These are phyloP conservation scores for Linanthus parryae DNA, from an alignment of 148 eudicot genomes.

Conservation along the genomic window DNA sequence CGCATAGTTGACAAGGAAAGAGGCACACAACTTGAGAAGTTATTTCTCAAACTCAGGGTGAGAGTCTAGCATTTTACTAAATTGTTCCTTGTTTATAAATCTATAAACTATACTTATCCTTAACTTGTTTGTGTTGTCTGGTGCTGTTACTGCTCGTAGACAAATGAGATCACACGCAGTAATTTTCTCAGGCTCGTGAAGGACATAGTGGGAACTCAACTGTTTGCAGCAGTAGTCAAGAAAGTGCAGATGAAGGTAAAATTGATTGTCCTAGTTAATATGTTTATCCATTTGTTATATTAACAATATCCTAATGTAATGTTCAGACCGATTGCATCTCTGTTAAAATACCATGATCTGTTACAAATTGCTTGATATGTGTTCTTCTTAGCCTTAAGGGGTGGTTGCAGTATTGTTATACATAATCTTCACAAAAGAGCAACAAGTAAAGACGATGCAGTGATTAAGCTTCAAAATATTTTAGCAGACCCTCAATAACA, in stretches of 20 bases:
- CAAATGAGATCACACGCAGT: background rate
- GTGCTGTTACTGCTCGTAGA: background rate
- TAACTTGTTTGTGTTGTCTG: background rate
- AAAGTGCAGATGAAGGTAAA: background rate
- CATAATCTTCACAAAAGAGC: too few relatives aligned
- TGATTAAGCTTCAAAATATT: too few relatives aligned
- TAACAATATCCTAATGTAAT: too few relatives aligned
- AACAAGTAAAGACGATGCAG: too few relatives aligned
- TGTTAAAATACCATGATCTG: too few relatives aligned
- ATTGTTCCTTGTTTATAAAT: background rate
- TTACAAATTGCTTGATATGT: too few relatives aligned
- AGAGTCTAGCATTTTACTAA: background rate
- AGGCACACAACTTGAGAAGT: background rate
- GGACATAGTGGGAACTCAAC: background rate
- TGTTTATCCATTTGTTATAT: too few relatives aligned
- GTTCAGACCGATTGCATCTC: too few relatives aligned
- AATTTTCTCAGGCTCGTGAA: slow-evolving; percentile 1
- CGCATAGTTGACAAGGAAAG: background rate
- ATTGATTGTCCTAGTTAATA: too few relatives aligned
- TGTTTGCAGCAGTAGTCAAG: background rate
- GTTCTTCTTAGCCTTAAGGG: too few relatives aligned
- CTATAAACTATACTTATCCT: background rate
- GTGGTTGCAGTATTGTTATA: too few relatives aligned
- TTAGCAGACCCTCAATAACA: too few relatives aligned
- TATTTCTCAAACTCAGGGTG: background rate